A percentile compares a stretch with the other conserved stretches of the same genome.
Conservation (phyloP, 2,329 filamentous ascomycete genomes). For the Penicillium sp. region DNA sequence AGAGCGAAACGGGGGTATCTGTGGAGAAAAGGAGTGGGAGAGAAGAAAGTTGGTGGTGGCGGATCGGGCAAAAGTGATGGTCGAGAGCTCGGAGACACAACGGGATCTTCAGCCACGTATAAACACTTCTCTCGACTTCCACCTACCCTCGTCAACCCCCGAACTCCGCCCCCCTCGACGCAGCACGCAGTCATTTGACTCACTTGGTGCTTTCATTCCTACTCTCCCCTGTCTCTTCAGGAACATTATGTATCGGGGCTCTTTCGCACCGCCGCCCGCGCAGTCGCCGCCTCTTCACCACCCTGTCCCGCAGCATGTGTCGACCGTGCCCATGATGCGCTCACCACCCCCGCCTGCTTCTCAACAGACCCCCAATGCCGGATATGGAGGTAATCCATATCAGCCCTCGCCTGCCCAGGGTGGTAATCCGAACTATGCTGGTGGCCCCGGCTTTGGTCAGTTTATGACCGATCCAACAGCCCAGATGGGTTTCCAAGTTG, state of each 20-base stretch:
- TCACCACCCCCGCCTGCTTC: constrained; percentile 81
- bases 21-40: constrained; percentile 5
- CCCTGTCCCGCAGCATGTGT: constrained; percentile 96
- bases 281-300: constrained; percentile 92
- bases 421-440: constrained; percentile 16
- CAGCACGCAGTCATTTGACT: constrained; percentile 14
- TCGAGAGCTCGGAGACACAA: constrained; percentile 21
- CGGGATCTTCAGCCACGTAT: constrained; percentile 37
- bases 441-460: constrained; percentile 68
- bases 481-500: constrained; percentile 92
- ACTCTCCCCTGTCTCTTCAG: constrained; percentile 8
- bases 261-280: constrained; percentile 72
- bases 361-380: constrained; percentile 63
- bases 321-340: constrained; percentile 92
- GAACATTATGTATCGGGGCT: constrained; percentile 74
- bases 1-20: constrained; percentile 7
- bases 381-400: constrained; percentile 52
- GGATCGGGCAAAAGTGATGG: constrained; percentile 22
- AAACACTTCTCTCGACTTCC: constrained; percentile 24
- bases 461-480: constrained; percentile 96
- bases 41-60: constrained; percentile 25
- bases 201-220: constrained; percentile 9
- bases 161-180: constrained; percentile 9
- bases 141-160: constrained; percentile 10
- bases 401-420: constrained; percentile 46